Evolutionary conservation across 371 early-diverging fungal genomes (phyloP).

Genomic region (Aphelidium insulamus): DNA sequence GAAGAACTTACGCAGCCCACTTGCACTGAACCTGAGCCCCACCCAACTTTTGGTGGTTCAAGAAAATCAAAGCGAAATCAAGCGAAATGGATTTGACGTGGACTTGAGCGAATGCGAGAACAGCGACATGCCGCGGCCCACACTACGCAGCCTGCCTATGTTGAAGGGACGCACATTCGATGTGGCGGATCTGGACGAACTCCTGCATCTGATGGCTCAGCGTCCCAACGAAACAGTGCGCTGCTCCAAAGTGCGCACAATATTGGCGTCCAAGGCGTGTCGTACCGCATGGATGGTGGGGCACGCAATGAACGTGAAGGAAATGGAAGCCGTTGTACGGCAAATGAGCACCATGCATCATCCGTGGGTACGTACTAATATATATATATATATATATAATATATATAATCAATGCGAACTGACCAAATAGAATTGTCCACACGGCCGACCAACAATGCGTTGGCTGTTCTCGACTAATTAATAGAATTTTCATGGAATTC

Average conservation of each 20-base stretch:
- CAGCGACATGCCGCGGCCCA: too few relatives aligned
- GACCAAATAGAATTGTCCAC: constrained; percentile 87
- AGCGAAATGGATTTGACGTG: constrained; percentile 56
- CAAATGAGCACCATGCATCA: constrained; percentile 63
- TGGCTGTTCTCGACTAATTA: too few relatives aligned
- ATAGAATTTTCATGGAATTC: too few relatives aligned
- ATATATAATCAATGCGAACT: constrained; percentile 1
- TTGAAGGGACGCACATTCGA: constrained; percentile 23
- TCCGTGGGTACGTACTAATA: constrained; percentile 39
- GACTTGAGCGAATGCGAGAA: too few relatives aligned
- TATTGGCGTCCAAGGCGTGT: constrained; percentile 60
- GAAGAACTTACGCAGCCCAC: constrained; percentile 17
- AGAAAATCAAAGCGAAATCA: constrained; percentile 42
- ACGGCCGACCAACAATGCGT: constrained; percentile 91
- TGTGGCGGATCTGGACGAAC: constrained; percentile 30
- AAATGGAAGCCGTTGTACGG: constrained; percentile 51
- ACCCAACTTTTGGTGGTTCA: constrained; percentile 56
- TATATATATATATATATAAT: neutral
- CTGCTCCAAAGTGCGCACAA: constrained; percentile 29
- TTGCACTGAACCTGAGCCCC: constrained; percentile 38
- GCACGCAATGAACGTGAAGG: constrained; percentile 26
- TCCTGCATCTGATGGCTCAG: constrained; percentile 12
- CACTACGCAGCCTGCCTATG: too few relatives aligned
- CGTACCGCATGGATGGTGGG: constrained; percentile 60
- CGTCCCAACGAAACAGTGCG: constrained; percentile 25